These are phyloP conservation scores for Penicillium sp. DNA, from an alignment of 2,329 filamentous ascomycete species.

Conservation along the genomic window DNA sequence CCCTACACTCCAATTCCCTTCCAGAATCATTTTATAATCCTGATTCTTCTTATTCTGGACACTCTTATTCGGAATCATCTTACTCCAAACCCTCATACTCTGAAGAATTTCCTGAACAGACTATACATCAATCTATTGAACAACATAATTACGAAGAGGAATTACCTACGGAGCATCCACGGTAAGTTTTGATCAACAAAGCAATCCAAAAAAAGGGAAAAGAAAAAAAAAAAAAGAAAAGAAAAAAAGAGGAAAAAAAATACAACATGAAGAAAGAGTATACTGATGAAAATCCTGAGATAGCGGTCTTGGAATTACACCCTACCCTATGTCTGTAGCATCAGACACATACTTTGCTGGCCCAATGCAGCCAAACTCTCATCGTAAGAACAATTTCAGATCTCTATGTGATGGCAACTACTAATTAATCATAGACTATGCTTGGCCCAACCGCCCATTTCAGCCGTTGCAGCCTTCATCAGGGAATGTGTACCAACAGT, in stretches of 20 bases:
- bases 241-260: too few species aligned
- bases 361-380: conserved; percentile 32
- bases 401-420: not conserved
- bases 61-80: not conserved
- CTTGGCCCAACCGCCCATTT: conserved; percentile 31
- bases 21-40: conserved; percentile 6
- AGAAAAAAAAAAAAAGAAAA: too few species aligned
- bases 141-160: conserved; percentile 5
- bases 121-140: conserved; percentile 7
- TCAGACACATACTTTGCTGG: conserved; percentile 24
- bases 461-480: conserved; percentile 29
- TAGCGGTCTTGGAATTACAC: conserved; percentile 18
- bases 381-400: conserved; percentile 22
- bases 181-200: conserved; percentile 15
- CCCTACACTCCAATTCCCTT: conserved; percentile 7
- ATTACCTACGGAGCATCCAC: conserved; percentile 3
- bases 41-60: not conserved
- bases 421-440: conserved; percentile 30
- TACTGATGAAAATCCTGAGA: not conserved
- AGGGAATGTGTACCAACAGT: conserved; percentile 28
- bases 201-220: too few species aligned
- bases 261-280: not conserved
- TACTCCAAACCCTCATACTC: not conserved
- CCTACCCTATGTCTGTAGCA: conserved; percentile 23
- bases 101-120: not conserved